Conservation (phyloP, 2,329 filamentous ascomycete species). For the Pseudogymnoascus sp. region DNA sequence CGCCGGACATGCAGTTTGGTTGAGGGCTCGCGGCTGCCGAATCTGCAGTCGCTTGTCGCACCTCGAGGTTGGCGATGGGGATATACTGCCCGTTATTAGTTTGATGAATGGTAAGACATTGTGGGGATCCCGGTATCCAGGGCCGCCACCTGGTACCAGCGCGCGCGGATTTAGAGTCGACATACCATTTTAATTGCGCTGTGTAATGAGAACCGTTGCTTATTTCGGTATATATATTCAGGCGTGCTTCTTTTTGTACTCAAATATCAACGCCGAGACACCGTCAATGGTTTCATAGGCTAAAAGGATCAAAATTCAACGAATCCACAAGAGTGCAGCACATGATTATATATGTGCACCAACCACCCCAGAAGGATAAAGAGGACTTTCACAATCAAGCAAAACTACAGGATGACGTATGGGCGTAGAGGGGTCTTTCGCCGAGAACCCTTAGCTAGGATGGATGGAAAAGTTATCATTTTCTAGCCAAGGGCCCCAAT, state of each 20-base stretch:
- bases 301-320: not conserved
- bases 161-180: not conserved
- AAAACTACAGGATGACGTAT: not conserved
- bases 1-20: slow-evolving; percentile 7
- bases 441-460: not conserved
- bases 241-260: not conserved
- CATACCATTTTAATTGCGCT: not conserved
- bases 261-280: not conserved
- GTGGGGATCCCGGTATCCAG: not conserved
- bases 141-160: not conserved
- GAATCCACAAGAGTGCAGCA: not conserved
- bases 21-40: not conserved
- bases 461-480: not conserved
- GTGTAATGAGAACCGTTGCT: not conserved
- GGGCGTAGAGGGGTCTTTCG: not conserved
- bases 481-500: not conserved
- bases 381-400: slow-evolving; percentile 1
- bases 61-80: slow-evolving; percentile 7
- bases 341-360: slow-evolving; percentile 1
- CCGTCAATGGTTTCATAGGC: not conserved
- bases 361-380: not conserved
- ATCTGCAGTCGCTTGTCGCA: not conserved
- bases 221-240: not conserved
- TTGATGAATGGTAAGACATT: not conserved
- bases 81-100: slow-evolving; percentile 4